These are phyloP conservation scores for Chaetothyriales sp. DNA, from an alignment of 2,329 filamentous ascomycete genomes.

Conservation along the genomic window DNA sequence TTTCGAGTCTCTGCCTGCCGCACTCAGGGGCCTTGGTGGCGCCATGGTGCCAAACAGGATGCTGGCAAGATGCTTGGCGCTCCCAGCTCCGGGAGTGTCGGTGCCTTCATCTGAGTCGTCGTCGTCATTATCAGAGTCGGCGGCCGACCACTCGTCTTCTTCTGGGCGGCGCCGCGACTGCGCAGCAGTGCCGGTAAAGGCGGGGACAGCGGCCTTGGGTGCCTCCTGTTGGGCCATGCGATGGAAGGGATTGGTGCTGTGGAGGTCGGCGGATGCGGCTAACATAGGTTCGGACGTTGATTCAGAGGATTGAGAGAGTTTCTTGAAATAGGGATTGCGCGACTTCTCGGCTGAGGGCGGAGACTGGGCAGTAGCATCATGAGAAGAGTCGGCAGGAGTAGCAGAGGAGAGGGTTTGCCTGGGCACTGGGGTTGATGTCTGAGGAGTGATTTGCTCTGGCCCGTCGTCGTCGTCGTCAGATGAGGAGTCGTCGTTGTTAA, in stretches of 20 bases:
- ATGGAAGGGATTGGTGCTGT: conserved; percentile 93
- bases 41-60: conserved; percentile 96
- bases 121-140: conserved; percentile 57
- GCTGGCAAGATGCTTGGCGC: conserved; percentile 80
- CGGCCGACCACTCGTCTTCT: conserved; percentile 68
- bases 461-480: conserved; percentile 66
- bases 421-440: conserved; percentile 43
- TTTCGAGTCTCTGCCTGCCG: conserved; percentile 40
- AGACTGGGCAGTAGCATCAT: conserved; percentile 34
- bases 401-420: conserved; percentile 36
- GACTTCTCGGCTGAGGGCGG: conserved; percentile 51
- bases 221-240: conserved; percentile 49
- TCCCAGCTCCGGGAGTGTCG: conserved; percentile 62
- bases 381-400: conserved; percentile 41
- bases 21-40: conserved; percentile 73
- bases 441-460: conserved; percentile 51
- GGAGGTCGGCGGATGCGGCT: conserved; percentile 33
- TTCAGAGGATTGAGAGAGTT: conserved; percentile 55
- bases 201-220: conserved; percentile 36
- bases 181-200: conserved; percentile 28
- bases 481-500: conserved; percentile 60
- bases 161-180: conserved; percentile 43
- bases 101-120: conserved; percentile 58
- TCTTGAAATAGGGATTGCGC: conserved; percentile 89
- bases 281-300: conserved; percentile 27